Evolutionary conservation across 371 early-diverging fungal species (phyloP).

Genomic region (Rhizopus microsporus): DNA sequence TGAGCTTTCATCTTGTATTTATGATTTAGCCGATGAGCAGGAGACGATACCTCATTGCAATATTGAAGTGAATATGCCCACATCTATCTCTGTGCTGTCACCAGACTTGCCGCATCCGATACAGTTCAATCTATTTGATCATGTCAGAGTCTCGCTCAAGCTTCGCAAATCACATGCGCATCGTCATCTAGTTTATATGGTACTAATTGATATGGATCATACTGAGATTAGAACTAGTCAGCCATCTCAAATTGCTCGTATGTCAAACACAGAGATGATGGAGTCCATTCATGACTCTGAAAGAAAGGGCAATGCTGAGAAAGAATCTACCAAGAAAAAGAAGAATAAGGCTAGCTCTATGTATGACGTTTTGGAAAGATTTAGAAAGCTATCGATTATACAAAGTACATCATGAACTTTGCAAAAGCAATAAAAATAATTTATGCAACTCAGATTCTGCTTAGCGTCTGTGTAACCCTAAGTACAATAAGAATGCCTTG

Average conservation of each 20-base stretch:
- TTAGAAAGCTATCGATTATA: conserved; percentile 24
- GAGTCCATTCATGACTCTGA: conserved; percentile 14
- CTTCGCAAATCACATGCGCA: conserved; percentile 63
- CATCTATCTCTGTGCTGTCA: conserved; percentile 19
- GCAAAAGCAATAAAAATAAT: not conserved
- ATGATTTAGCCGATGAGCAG: conserved; percentile 18
- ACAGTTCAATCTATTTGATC: conserved; percentile 58
- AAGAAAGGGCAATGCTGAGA: conserved; percentile 2
- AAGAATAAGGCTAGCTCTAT: conserved; percentile 22
- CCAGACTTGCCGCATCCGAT: conserved; percentile 41
- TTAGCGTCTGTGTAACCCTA: too few relatives aligned
- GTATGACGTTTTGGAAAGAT: conserved; percentile 28
- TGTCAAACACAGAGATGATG: conserved; percentile 25
- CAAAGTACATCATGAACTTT: conserved; percentile 10
- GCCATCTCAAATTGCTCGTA: not conserved
- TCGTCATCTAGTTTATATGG: conserved; percentile 64
- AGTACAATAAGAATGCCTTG: not conserved
- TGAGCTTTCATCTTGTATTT: not conserved
- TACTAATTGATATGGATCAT: conserved; percentile 51
- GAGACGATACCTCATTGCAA: conserved; percentile 34
- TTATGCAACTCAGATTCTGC: too few relatives aligned
- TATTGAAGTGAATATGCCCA: conserved; percentile 27
- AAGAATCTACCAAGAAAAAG: conserved; percentile 14
- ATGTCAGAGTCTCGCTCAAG: conserved; percentile 58
- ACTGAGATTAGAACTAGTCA: conserved; percentile 8